Evolutionary conservation across 2,329 filamentous ascomycete species (phyloP), one percentile per base, ranked within the genome.

Genomic region (Colletotrichum simmondsii): DNA sequence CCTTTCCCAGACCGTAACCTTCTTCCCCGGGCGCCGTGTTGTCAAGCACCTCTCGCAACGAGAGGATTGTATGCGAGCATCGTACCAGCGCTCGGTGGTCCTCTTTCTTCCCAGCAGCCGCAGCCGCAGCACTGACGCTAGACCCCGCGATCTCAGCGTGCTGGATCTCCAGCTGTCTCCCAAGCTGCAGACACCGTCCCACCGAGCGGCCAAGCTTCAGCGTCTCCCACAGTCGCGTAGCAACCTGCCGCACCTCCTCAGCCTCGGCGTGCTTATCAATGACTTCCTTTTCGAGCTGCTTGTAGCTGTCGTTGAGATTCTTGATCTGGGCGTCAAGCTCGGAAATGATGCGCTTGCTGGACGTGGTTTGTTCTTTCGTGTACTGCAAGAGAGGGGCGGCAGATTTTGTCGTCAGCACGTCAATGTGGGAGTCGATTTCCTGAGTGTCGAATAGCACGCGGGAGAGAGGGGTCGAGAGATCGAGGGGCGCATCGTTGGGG

Each of bases 391-490:
- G 87, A 0, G 95, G 94, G 0, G 96, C 85, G 3, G 97, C 95
- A 32, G 92, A 94, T 75, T 93, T 92, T 2, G 95, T 97, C 6
- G 96, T 97, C 53, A 98, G 89, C 4, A 91, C 90, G 81, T 99
- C 95, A 75, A 99, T 98, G 80, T 97, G 95, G 0, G 95, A 97
- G 83, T 98, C 96, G 76, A 99, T 93, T 83, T 98, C 97, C 81
- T 98, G 97, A 3, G 97, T 92, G 83, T 99, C 97, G 83, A 99
- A 99, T 7, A 98, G 91, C 5, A 98, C 95, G 67, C 95, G 92
- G 5, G 95, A 98, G 60, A 99, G 89, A 3, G 97, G 96, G 19
- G 97, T 98, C 6, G 95, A 96, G 70, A 99, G 93, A 82, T 99
- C 97, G 78, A 98, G 90, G 7, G 95, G 93, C 2, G 92, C 92